Evolutionary conservation across 179 eudicot species (phyloP).

Genomic region (Dionaea muscipula): DNA sequence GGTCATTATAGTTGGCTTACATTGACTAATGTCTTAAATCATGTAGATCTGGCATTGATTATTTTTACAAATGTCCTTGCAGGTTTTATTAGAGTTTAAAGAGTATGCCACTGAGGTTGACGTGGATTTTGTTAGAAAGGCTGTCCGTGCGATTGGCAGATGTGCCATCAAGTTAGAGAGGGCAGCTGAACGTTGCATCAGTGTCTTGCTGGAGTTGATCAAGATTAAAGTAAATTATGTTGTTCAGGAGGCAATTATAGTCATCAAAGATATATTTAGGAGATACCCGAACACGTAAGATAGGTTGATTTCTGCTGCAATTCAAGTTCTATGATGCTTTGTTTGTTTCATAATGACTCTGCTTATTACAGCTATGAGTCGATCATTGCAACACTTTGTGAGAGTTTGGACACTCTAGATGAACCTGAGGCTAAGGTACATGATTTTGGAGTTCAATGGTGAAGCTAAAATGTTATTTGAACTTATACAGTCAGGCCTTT

Average conservation of each 20-base stretch:
- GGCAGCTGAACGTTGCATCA: slow-evolving; percentile 98
- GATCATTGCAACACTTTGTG: slow-evolving; percentile 96
- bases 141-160: slow-evolving; percentile 97
- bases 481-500: background rate
- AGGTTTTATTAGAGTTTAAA: slow-evolving; percentile 94
- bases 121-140: slow-evolving; percentile 96
- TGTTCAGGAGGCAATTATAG: slow-evolving; percentile 98
- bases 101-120: slow-evolving; percentile 98
- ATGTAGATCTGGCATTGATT: background rate
- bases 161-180: slow-evolving; percentile 99
- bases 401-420: slow-evolving; percentile 96
- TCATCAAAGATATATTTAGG: slow-evolving; percentile 92
- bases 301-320: slow-evolving; percentile 3
- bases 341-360: slow-evolving; percentile 5
- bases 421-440: slow-evolving; percentile 99
- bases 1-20: background rate
- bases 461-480: background rate
- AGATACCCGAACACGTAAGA: slow-evolving; percentile 97
- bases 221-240: slow-evolving; percentile 98
- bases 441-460: background rate
- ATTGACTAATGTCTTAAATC: background rate
- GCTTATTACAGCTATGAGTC: slow-evolving; percentile 66
- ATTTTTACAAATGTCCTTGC: slow-evolving; percentile 15
- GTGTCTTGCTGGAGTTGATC: slow-evolving; percentile 92
- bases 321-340: background rate